A percentile compares a stretch with the other conserved stretches of the same genome.
Evolutionary conservation across 805 yeast species (phyloP).

Genomic region (Saccharomyces eubayanus): DNA sequence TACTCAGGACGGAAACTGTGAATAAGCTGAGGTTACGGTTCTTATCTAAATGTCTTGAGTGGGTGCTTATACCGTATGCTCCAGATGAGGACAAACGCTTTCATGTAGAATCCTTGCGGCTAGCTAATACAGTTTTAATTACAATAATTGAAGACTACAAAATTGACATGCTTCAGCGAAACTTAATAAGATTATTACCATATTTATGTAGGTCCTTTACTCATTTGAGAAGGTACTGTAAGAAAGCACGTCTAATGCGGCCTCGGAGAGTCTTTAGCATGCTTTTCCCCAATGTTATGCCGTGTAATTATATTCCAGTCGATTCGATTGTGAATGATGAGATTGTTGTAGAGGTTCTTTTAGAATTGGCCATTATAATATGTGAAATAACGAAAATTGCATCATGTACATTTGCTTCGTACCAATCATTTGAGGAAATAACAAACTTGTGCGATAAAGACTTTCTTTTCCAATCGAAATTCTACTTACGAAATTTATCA

Average conservation of each 20-base stretch:
- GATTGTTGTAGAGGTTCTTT: slow-evolving; percentile 57
- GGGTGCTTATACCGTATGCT: slow-evolving; percentile 51
- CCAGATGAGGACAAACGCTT: slow-evolving; percentile 40
- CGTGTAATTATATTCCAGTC: slow-evolving; percentile 54
- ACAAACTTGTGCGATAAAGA: slow-evolving; percentile 32
- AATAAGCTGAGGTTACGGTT: slow-evolving; percentile 27
- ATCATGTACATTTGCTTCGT: slow-evolving; percentile 32
- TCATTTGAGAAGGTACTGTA: slow-evolving; percentile 43
- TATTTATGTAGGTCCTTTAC: slow-evolving; percentile 44
- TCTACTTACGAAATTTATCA: slow-evolving; percentile 35
- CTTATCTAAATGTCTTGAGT: slow-evolving; percentile 39
- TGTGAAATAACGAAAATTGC: slow-evolving; percentile 47
- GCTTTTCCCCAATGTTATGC: slow-evolving; percentile 60
- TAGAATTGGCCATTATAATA: slow-evolving; percentile 61
- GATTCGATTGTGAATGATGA: slow-evolving; percentile 71
- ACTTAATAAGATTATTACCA: slow-evolving; percentile 47
- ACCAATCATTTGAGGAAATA: slow-evolving; percentile 38
- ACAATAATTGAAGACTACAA: slow-evolving; percentile 39
- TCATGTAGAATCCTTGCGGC: slow-evolving; percentile 45
- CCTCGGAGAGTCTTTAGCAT: slow-evolving; percentile 58
- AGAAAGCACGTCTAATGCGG: slow-evolving; percentile 35
- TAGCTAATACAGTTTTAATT: slow-evolving; percentile 52
- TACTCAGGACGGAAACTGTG: slow-evolving; percentile 11
- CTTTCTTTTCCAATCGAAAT: slow-evolving; percentile 35
- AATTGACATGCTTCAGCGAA: slow-evolving; percentile 37